Conservation (phyloP, 805 yeast species). For the Jamesozyma hellenica region DNA sequence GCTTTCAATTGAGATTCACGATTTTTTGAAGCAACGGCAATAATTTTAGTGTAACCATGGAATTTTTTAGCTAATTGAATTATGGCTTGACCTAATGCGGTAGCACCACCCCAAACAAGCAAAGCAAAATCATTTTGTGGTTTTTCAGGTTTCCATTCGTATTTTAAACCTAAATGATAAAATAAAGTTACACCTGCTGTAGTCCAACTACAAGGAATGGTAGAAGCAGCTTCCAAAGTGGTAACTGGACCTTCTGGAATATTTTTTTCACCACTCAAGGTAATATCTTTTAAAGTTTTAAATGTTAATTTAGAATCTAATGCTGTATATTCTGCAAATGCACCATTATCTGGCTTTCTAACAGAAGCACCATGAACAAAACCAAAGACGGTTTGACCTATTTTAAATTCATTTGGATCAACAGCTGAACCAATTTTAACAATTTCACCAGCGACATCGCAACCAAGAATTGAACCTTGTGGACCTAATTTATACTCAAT, state of each 20-base stretch:
- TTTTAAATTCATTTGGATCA: slow-evolving; percentile 22
- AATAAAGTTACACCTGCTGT: slow-evolving; percentile 39
- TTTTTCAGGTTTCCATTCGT: slow-evolving; percentile 13
- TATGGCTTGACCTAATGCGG: slow-evolving; percentile 48
- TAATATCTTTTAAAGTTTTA: slow-evolving; percentile 10
- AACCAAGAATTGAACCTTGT: slow-evolving; percentile 44
- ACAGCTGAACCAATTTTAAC: slow-evolving; percentile 40
- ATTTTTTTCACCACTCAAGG: slow-evolving; percentile 14
- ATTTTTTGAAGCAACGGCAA: slow-evolving; percentile 43
- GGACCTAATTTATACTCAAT: slow-evolving; percentile 31
- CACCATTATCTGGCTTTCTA: slow-evolving; percentile 38
- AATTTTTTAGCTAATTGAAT: slow-evolving; percentile 49
- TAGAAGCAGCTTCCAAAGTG: slow-evolving; percentile 56
- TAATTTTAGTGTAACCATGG: slow-evolving; percentile 34
- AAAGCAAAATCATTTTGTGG: slow-evolving; percentile 32
- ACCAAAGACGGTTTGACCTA: slow-evolving; percentile 49
- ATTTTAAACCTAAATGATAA: slow-evolving; percentile 28
- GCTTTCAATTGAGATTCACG: slow-evolving; percentile 33
- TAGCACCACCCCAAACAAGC: slow-evolving; percentile 57
- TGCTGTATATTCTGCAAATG: slow-evolving; percentile 46
- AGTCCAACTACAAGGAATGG: slow-evolving; percentile 42
- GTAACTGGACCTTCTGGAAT: slow-evolving; percentile 32
- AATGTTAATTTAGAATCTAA: slow-evolving; percentile 16
- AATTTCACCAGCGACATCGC: slow-evolving; percentile 52
- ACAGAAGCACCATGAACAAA: slow-evolving; percentile 45